Base-by-base conservation (phyloP, 2,329 filamentous ascomycete genomes). In the Cryoendolithus antarcticus region DNA sequence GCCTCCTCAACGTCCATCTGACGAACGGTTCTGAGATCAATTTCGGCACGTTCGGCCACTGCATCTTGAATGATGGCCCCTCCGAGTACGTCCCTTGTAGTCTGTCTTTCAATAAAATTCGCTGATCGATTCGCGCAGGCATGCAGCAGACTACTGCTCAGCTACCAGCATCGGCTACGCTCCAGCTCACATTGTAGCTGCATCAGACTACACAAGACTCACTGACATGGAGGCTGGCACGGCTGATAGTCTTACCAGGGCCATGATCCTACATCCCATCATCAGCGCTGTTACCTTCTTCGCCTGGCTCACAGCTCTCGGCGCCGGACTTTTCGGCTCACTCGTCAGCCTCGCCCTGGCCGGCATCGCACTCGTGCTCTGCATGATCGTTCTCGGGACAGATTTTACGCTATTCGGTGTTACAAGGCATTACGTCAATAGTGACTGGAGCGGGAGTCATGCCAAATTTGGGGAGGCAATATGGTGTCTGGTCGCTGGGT, bases 31-130 rank as follows among this genome's bases (percentile, higher is more conserved):
- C 57, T 3, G 42, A 46, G 8, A 56, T 77, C 28, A 64, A 61
- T 2, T 77, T 75, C 56, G 76, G 76, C 33, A 74, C 72, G 0
- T 79, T 77, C 58, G 76, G 76, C 6, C 74, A 69, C 54, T 80
- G 76, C 52, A 48, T 63, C 27, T 47, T 57, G 29, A 48, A 61
- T 48, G 52, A 53, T 10, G 30, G 39, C 9, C 30, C 21, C 8
- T 31, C n/a, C 33, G 39, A 41, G 39, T 41, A 11, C 29, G 34
- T 38, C 11, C 10, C 5, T 8, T 3, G 8, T 12, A 10, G 8
- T 2, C 8, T n/a, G 11, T 27, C 11, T 6, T 24, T 13, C 33
- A 9, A 8, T 27, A 8, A 27, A 7, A 27, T 7, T 8, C 4
- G 24, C 24, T 27, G 24, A 27, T 8, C 6, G 13, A 32, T 11